Evolutionary conservation across 2,329 filamentous ascomycete genomes (phyloP), one percentile per base, ranked within the genome.

Genomic region (Nannizziopsis arthrosporioides): DNA sequence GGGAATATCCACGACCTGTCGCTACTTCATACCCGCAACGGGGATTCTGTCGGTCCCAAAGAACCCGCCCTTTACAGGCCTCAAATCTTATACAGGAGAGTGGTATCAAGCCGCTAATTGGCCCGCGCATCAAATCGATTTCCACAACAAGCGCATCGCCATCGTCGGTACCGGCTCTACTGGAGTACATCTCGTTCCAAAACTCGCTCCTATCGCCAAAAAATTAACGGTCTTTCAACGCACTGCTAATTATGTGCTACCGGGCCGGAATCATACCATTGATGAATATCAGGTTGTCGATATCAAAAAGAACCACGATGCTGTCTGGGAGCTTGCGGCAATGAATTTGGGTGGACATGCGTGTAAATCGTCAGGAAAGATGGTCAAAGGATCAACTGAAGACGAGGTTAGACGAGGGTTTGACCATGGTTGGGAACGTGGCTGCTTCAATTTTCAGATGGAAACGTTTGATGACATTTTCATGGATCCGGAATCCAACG

Each of bases 161-260:
- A 59, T 79, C n/a, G 71, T 80, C 43, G 77, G 76, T 12, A 76
- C 65, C 41, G 76, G 76, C 1, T 74, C 73, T 37, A 74, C 73
- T 5, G 76, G 71, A 1, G 69, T 75, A 2, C 76, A 78, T 56
- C 67, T 79, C 4, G 66, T 75, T 0, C 80, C 84, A 53, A 78
- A 77, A 44, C 75, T 74, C 60, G 76, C 73, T 1, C 73, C 73
- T 1, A 58, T 67, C 4, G 78, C 73, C 0, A 71, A 69, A 2
- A 62, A 73, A 0, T 54, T 85, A 1, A 71, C 66, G 2, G 76
- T 84, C 32, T 82, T 82, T 59, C 79, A 83, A 55, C 73, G 80
- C 7, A 84, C 79, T 1, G 80, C 81, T 0, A 84, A 84, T 50
- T 65, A 81, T 5, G 77, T 77, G 0, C 56, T 84, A 0, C 79